These are phyloP conservation scores for Coelastrella sp. DNA, from an alignment of 139 green algal species.

Conservation along the genomic window DNA sequence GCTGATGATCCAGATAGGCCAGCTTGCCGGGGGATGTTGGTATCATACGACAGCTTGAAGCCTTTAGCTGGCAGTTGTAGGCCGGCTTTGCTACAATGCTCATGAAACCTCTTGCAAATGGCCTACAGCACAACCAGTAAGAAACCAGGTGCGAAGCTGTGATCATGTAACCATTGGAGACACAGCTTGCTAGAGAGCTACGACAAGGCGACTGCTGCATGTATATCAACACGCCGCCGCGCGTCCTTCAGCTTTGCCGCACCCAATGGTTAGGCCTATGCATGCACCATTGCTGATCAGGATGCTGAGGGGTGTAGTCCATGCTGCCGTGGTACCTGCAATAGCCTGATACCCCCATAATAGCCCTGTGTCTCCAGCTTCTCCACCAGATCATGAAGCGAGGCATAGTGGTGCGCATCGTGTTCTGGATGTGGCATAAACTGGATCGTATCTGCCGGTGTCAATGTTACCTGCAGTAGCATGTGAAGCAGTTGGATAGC, in stretches of 20 bases:
- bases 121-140: too few relatives aligned
- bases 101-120: slow-evolving; percentile 72
- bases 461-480: slow-evolving; percentile 67
- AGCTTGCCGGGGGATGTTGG: slow-evolving; percentile 88
- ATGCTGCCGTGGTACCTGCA: too few relatives aligned
- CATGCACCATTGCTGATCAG: too few relatives aligned
- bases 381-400: slow-evolving; percentile 56
- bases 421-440: slow-evolving; percentile 80
- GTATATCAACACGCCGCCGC: too few relatives aligned
- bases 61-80: slow-evolving; percentile 61
- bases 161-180: too few relatives aligned
- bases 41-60: slow-evolving; percentile 89
- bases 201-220: too few relatives aligned
- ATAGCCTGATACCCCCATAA: slow-evolving; percentile 87
- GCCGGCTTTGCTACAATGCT: slow-evolving; percentile 67
- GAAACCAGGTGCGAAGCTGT: too few relatives aligned
- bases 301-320: too few relatives aligned
- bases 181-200: too few relatives aligned
- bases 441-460: slow-evolving; percentile 23
- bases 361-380: slow-evolving; percentile 70
- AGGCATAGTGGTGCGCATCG: slow-evolving; percentile 69
- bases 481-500: not conserved
- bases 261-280: too few relatives aligned
- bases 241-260: too few relatives aligned
- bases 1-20: slow-evolving; percentile 91